A percentile compares a stretch with the other conserved stretches of the same genome.
These are phyloP conservation scores for Tricholomella constricta DNA, from an alignment of 768 basidiomycete genomes.

Conservation along the genomic window DNA sequence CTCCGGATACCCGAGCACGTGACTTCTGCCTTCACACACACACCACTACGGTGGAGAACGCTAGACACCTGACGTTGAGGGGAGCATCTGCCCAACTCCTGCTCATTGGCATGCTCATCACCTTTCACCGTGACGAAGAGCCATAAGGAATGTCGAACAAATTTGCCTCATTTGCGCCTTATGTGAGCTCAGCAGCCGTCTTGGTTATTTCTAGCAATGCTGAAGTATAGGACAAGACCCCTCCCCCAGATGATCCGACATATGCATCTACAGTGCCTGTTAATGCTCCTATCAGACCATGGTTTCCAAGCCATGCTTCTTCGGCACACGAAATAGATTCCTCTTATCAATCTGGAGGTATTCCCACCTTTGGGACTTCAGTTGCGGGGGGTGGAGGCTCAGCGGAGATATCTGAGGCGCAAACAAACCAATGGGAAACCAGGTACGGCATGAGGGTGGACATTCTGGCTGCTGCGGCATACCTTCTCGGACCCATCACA, in stretches of 20 bases:
- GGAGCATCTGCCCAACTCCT: not conserved
- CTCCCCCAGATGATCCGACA: constrained; percentile 58
- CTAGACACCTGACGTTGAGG: not conserved
- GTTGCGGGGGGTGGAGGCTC: constrained; percentile 37
- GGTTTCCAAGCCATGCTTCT: constrained; percentile 48
- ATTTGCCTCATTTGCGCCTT: constrained; percentile 62
- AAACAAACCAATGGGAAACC: constrained; percentile 70
- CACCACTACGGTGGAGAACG: not conserved
- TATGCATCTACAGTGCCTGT: constrained; percentile 26
- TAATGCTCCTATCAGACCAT: constrained; percentile 40
- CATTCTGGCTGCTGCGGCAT: constrained; percentile 61
- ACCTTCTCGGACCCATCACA: constrained; percentile 70
- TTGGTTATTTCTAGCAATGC: not conserved
- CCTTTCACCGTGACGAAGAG: not conserved
- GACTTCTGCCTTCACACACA: not conserved
- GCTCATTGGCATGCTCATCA: constrained; percentile 4
- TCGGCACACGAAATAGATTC: constrained; percentile 25
- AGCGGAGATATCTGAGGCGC: constrained; percentile 41
- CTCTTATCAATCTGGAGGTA: constrained; percentile 73
- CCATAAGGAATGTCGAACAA: constrained; percentile 38
- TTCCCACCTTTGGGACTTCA: constrained; percentile 56
- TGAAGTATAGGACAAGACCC: constrained; percentile 38
- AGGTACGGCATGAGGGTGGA: constrained; percentile 68
- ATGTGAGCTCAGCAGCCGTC: constrained; percentile 39
- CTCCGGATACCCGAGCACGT: constrained; percentile 31